Evolutionary conservation across 1,284 basidiomycete genomes (phyloP).

Genomic region (Rhodotorula sp.): DNA sequence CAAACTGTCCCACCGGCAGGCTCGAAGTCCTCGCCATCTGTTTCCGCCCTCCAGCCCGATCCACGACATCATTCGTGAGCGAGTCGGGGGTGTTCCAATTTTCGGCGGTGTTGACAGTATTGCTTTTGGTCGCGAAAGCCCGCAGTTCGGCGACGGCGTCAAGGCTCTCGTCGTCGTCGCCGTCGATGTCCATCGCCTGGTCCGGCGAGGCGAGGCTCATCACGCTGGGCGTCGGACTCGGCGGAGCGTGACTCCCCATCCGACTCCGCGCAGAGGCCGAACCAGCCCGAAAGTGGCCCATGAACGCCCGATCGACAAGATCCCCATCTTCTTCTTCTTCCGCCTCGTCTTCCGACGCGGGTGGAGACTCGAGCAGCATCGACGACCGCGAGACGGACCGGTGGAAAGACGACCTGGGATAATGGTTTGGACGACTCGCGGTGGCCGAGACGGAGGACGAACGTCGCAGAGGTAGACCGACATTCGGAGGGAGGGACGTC

Average conservation of each 20-base stretch:
- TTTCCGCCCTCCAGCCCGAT: not conserved
- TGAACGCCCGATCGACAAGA: not conserved
- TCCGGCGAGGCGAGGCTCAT: not conserved
- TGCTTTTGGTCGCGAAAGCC: not conserved
- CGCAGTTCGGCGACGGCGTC: slow-evolving; percentile 22
- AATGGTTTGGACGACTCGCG: not conserved
- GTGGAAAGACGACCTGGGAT: not conserved
- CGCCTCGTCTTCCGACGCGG: slow-evolving; percentile 10
- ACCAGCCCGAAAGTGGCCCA: too few relatives aligned
- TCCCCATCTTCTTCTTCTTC: not conserved
- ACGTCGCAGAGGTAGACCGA: not conserved
- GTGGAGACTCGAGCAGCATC: slow-evolving; percentile 18
- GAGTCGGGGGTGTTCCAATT: not conserved
- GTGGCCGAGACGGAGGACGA: not conserved
- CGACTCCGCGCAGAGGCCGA: not conserved
- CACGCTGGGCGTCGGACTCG: slow-evolving; percentile 21
- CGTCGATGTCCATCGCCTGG: slow-evolving; percentile 4
- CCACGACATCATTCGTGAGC: not conserved
- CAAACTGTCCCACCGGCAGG: slow-evolving; percentile 24
- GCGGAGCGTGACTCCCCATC: not conserved
- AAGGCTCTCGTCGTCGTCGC: slow-evolving; percentile 4
- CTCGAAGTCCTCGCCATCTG: slow-evolving; percentile 25
- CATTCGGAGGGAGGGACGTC: slow-evolving; percentile 6
- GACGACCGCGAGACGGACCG: slow-evolving; percentile 12
- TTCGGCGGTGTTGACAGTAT: not conserved